phyloP scores from a whole-genome alignment of 2,329 filamentous ascomycete genomes.

The Aspergillus vadensis region DNA sequence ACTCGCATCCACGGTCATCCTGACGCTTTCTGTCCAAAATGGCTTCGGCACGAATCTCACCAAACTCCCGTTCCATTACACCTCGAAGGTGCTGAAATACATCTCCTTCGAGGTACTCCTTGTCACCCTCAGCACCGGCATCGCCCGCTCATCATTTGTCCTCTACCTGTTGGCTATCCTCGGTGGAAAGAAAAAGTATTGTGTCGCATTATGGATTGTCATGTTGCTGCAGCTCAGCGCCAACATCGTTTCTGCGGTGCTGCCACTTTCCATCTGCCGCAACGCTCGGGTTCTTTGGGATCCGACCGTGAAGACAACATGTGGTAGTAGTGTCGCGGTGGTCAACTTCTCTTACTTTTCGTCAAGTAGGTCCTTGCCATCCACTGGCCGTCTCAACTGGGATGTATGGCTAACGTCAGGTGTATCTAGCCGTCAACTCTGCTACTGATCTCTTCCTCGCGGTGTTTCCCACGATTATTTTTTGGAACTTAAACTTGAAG shows the following conservation, averaged over 20 bases:
- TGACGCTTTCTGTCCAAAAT: slow-evolving; percentile 29
- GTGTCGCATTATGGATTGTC: slow-evolving; percentile 26
- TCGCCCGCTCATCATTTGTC: slow-evolving; percentile 32
- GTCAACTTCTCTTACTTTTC: slow-evolving; percentile 35
- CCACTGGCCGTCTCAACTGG: background rate
- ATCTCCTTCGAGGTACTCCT: slow-evolving; percentile 31
- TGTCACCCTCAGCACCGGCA: slow-evolving; percentile 33
- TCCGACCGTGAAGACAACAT: slow-evolving; percentile 25
- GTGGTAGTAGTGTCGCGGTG: slow-evolving; percentile 23
- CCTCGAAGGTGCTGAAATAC: slow-evolving; percentile 27
- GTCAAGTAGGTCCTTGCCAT: slow-evolving; percentile 22
- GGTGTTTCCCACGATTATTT: slow-evolving; percentile 31
- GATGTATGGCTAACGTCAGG: background rate
- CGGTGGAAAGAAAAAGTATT: slow-evolving; percentile 27
- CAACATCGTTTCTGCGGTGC: slow-evolving; percentile 30
- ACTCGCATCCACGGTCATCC: slow-evolving; percentile 27
- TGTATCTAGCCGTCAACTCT: slow-evolving; percentile 27
- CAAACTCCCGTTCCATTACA: slow-evolving; percentile 13
- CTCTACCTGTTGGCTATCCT: slow-evolving; percentile 32
- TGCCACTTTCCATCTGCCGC: slow-evolving; percentile 32
- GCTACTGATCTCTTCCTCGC: slow-evolving; percentile 33
- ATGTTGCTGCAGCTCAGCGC: slow-evolving; percentile 28
- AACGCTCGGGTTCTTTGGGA: slow-evolving; percentile 30
- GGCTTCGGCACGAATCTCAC: slow-evolving; percentile 30
- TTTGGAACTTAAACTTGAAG: slow-evolving; percentile 35